phyloP scores from a whole-genome alignment of 306 rosid species.

The Sechiopsis laciniata region DNA sequence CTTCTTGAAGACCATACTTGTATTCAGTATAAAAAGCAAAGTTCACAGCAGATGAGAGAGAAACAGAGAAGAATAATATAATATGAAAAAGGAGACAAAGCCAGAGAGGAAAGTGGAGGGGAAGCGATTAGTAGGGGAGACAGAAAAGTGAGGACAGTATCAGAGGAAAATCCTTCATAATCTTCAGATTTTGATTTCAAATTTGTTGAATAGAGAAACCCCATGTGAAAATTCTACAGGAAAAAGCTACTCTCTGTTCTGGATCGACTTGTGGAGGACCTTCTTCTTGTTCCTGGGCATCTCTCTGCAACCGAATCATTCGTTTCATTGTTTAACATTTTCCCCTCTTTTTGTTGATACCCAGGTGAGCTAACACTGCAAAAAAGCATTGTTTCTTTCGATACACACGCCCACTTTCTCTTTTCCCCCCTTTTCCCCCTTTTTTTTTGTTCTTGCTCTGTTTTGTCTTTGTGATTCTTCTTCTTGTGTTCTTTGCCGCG shows the following conservation, averaged over 20 bases:
- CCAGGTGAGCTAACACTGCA: constrained; percentile 15
- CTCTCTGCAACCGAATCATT: constrained; percentile 28
- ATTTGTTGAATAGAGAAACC: constrained; percentile 20
- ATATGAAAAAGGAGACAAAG: constrained; percentile 18
- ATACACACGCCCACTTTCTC: constrained; percentile 11
- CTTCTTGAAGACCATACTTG: constrained; percentile 6
- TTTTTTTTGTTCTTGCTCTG: constrained; percentile 11
- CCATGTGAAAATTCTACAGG: constrained; percentile 16
- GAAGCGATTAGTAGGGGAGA: constrained; percentile 37
- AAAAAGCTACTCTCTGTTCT: constrained; percentile 7
- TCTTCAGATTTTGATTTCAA: constrained; percentile 44
- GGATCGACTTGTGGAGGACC: constrained; percentile 30
- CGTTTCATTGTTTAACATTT: not conserved
- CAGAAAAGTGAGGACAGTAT: constrained; percentile 47
- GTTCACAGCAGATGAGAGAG: constrained; percentile 9
- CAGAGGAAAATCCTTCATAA: constrained; percentile 63
- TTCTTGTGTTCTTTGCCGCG: constrained; percentile 55
- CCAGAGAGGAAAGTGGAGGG: constrained; percentile 16
- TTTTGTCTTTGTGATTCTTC: constrained; percentile 24
- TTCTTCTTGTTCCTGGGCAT: constrained; percentile 4
- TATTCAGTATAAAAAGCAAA: not conserved
- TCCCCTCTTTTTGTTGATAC: constrained; percentile 9
- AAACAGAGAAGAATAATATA: constrained; percentile 1
- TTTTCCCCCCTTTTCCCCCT: constrained; percentile 16
- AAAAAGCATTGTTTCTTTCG: constrained; percentile 26